Evolutionary conservation across 768 basidiomycete species (phyloP), one percentile per base, ranked within the genome.

Genomic region (Coprinopsis marcescibilis): DNA sequence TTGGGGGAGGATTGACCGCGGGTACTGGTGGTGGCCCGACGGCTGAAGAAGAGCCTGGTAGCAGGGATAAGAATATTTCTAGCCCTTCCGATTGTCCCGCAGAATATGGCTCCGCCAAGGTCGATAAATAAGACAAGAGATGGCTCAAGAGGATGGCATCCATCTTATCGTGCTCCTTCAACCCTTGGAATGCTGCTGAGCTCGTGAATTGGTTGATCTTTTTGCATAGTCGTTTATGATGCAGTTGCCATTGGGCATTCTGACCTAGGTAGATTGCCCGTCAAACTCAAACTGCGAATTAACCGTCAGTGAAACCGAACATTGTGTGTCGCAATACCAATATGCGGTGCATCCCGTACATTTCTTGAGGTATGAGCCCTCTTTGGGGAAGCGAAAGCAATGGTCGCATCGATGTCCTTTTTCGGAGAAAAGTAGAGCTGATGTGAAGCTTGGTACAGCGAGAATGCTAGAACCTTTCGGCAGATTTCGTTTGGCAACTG

Each of bases 161-260:
- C 53, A 81, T 60, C 51, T 69, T 73, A 49, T 82, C 75, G 46
- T 85, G 73, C 1, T 61, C 48, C 8, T 69, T 61, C 3, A 89
- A 71, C 15, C 65, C 61, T 46, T 74, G 73, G 54, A 73, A 85
- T 26, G 54, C 57, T 1, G 51, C 45, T 2, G 80, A 78, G 14
- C 72, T 64, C 6, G 61, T 64, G 52, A 72, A 85, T 6, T 57
- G 51, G 49, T 72, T 71, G 51, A 77, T 69, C 3, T 48, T 52
- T 57, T 77, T 85, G 76, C 88, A 91, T n/a, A 88, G 68, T 26
- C 71, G 75, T 51, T 71, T 79, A 59, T 91, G 88, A 56, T 77
- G 72, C 0, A 66, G 54, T 30, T 71, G 72, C 88, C 88, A 90
- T 45, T 88, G 79, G 26, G 58, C 39, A n/a, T 48, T 64, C 58